Evolutionary conservation across 1,284 basidiomycete species (phyloP), one percentile per base, ranked within the genome.

Genomic region (Cryptococcus jaspeensis): DNA sequence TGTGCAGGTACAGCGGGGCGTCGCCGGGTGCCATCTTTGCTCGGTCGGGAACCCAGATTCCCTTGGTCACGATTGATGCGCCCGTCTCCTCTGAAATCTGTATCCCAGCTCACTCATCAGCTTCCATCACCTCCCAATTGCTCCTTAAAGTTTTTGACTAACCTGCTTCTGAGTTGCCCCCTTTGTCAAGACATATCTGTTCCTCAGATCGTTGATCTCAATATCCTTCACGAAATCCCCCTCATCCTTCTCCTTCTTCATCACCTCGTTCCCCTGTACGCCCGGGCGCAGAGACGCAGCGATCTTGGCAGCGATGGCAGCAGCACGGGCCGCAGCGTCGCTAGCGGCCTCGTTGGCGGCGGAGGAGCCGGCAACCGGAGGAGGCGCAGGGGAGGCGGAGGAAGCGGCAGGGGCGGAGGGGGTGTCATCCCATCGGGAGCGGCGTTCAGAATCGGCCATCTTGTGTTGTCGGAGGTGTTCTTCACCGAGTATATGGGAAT

Each of bases 191-290:
- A 98, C 81, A 77, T 99, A 99, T 58, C 95, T 83, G 79, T 99
- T 99, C 67, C 94, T 81, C 56, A 95, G 82, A 78, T 99, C 96
- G 77, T 99, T 98, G 77, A 99, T 96, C 74, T 98, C 94, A 60
- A 99, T 91, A 74, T 97, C 92, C 67, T 90, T 85, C 15, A 86
- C 87, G 69, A 88, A 97, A 51, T 90, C 90, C 42, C 83, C 89
- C 62, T 93, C 90, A 59, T 90, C 85, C 5, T 82, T 81, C 68
- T 89, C 88, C 73, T 82, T 84, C 65, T 77, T 77, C 32, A 82
- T 82, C 44, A 80, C 76, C 56, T 80, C 81, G 58, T 78, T 80
- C 4, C 77, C 72, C 16, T 70, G 70, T 40, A 67, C 69, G 45
- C 69, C 61, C 11, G 71, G 71, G 47, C 72, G 65, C 62, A 91